Conservation (phyloP, 495 filamentous ascomycete species). For the Baudoinia panamericana region DNA sequence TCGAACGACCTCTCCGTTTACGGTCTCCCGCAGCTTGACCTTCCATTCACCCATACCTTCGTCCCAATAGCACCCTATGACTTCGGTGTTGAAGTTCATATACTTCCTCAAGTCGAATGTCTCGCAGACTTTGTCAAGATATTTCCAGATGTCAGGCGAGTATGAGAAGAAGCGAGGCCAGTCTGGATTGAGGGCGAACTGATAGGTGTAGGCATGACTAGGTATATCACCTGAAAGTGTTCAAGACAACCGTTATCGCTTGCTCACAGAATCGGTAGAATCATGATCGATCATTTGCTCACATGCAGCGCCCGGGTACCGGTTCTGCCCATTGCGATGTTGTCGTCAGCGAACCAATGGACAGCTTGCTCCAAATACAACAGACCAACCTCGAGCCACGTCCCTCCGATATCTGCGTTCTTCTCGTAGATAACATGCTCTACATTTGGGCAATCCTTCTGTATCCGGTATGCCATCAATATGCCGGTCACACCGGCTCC, state of each 20-base stretch:
- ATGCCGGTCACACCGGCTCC: slow-evolving; percentile 29
- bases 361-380: not conserved
- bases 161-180: slow-evolving; percentile 31
- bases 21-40: slow-evolving; percentile 22
- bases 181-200: slow-evolving; percentile 31
- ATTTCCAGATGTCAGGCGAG: slow-evolving; percentile 29
- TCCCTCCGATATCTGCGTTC: slow-evolving; percentile 28
- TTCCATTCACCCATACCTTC: slow-evolving; percentile 27
- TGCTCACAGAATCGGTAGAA: too few relatives aligned
- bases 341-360: not conserved
- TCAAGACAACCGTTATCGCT: too few relatives aligned
- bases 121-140: slow-evolving; percentile 30
- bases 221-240: too few relatives aligned
- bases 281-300: too few relatives aligned
- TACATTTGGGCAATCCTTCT: slow-evolving; percentile 27
- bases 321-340: slow-evolving; percentile 7
- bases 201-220: slow-evolving; percentile 30
- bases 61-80: slow-evolving; percentile 25
- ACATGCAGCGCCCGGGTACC: slow-evolving; percentile 24
- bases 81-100: slow-evolving; percentile 28
- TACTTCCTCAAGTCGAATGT: slow-evolving; percentile 28
- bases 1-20: slow-evolving; percentile 15
- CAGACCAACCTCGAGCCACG: slow-evolving; percentile 25
- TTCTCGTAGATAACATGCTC: slow-evolving; percentile 31
- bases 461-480: slow-evolving; percentile 28